Evolutionary conservation across 306 rosid species (phyloP), one percentile per base, ranked within the genome.

Genomic region (Pyrus bretschneideri): DNA sequence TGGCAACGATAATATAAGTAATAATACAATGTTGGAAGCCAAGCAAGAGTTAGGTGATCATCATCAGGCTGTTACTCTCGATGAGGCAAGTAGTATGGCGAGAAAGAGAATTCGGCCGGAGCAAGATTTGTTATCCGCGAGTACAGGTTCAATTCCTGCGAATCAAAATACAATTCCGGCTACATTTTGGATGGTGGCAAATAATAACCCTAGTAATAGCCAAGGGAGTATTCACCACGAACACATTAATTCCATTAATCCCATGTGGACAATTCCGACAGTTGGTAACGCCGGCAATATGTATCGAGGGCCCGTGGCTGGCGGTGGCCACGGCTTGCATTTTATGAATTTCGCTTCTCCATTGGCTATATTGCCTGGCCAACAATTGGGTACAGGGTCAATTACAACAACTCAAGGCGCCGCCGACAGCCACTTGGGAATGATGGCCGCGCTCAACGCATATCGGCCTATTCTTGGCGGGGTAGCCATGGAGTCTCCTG

Each of bases 311-410:
- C 87, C 18, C 38, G 38, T 85, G 69, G 18, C 87, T 3, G 81
- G 80, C n/a, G 93, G 88, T 15, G 42, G 33, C 21, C 78, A 74
- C 31, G 86, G 86, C 7, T 72, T 91, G 73, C 98, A 92, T 79
- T 94, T 94, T 71, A 89, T 94, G 97, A 94, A 94, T 75, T 91
- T 94, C 22, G 86, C 86, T 82, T 87, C 97, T 61, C 93, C 97
- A 57, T 70, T 92, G 95, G 74, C 93, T 21, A 77, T 87, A 25
- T 72, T 94, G 86, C 88, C 92, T 1, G 87, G 84, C 27, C 93
- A 89, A 38, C 93, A 85, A 80, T 52, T 87, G n/a, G 85, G 92
- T 17, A 73, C 86, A 0, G 87, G 83, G 63, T 27, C 73, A n/a
- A 27, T 13, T 13, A 38, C 73, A 5, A 79, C 40, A 0, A 31